Base-by-base conservation (phyloP, 2,329 filamentous ascomycete species). In the Paecilomyces sp. region DNA sequence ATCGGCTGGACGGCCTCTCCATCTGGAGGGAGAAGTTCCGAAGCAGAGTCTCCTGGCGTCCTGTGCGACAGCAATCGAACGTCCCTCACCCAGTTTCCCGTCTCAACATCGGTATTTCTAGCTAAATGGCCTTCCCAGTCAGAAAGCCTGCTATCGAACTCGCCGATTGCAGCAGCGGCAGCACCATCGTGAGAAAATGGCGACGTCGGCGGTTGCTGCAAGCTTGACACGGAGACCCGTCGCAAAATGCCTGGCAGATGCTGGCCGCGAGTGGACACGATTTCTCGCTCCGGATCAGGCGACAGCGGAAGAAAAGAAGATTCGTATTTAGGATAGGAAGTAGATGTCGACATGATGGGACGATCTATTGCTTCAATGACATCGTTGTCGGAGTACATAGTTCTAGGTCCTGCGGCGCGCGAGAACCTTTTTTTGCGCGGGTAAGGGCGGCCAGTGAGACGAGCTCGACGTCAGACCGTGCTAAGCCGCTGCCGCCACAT, bases 191-290 rank as follows among this genome's bases (percentile, higher is more conserved):
- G 58, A 5, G 52, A 41, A 6, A 50, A 58, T 12, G 55, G 36
- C 13, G 54, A 55, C 8, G n/a, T 11, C 12, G 54, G 6, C 11
- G 54, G 22, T 55, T n/a, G 54, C 30, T 33, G 54, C 28, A 52
- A 8, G 22, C 15, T 60, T n/a, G 59, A 57, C 9, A 52, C 18
- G 8, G 61, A 62, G 41, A 60, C 58, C 24, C 66, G 63, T 24
- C 70, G 67, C 25, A 77, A 63, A 7, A 76, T 61, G 1, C 64
- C 65, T 3, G 71, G 67, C 13, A 77, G 63, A 33, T 68, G 71
- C 58, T 77, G 74, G n/a, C 75, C 74, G 11, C 75, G 70, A 1
- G 75, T 75, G 7, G 73, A 72, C 13, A 76, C 64, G 33, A 75
- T 68, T 47, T 72, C 70, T n/a, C 66, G 64, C 54, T 71, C 69